Percentiles rank a stretch among this genome's conserved stretches.
These are phyloP conservation scores for Tylopilus felleus DNA, from an alignment of 768 basidiomycete species.

Conservation along the genomic window DNA sequence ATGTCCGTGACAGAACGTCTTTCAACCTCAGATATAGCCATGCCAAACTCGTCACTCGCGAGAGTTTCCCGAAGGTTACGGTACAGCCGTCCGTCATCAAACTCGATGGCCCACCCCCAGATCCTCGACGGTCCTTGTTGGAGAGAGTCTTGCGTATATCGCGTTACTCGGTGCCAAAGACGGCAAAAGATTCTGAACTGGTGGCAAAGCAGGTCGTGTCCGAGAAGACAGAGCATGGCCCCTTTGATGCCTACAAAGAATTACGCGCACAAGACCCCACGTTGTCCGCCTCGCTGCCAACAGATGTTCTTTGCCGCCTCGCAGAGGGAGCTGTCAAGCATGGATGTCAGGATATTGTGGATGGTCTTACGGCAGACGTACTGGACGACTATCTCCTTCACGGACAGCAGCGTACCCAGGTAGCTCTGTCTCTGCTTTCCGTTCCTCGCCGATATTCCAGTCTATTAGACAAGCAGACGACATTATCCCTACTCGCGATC, in stretches of 20 bases:
- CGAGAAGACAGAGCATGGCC: constrained; percentile 18
- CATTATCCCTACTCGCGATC: constrained; percentile 21
- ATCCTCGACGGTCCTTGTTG: constrained; percentile 17
- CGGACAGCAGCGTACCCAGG: constrained; percentile 18
- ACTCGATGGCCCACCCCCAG: constrained; percentile 1
- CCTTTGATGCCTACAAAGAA: constrained; percentile 28
- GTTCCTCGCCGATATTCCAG: constrained; percentile 16
- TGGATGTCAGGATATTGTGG: constrained; percentile 34
- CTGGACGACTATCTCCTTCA: constrained; percentile 28
- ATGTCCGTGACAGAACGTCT: constrained; percentile 15
- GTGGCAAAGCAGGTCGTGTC: constrained; percentile 9
- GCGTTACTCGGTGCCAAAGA: constrained; percentile 25
- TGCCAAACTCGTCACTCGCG: constrained; percentile 14
- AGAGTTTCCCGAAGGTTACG: constrained; percentile 9
- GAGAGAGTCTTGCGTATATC: constrained; percentile 28
- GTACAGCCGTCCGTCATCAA: background rate
- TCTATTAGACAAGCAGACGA: constrained; percentile 23
- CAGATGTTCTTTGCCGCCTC: constrained; percentile 27
- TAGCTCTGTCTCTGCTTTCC: constrained; percentile 28
- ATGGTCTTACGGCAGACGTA: constrained; percentile 40
- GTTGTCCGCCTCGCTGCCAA: constrained; percentile 22
- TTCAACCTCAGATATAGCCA: constrained; percentile 9
- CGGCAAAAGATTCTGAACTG: constrained; percentile 7
- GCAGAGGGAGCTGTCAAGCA: constrained; percentile 29
- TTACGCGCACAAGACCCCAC: constrained; percentile 27